These are phyloP conservation scores for Pseudocercospora vitis DNA, from an alignment of 2,329 filamentous ascomycete genomes.

Conservation along the genomic window DNA sequence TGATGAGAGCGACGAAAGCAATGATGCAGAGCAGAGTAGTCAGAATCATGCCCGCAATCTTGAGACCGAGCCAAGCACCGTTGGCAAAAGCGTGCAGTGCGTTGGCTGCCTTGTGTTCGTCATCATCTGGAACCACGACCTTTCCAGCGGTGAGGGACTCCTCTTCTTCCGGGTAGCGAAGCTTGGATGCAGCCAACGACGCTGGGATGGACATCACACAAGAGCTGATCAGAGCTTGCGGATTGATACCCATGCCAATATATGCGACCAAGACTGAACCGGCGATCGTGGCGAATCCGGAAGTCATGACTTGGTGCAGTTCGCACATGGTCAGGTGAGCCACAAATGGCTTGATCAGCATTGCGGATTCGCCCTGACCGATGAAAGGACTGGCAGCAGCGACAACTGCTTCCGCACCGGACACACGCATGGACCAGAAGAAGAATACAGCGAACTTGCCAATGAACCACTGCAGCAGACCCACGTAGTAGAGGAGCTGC, in stretches of 20 bases:
- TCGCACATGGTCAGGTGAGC: constrained; percentile 82
- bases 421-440: constrained; percentile 85
- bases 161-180: constrained; percentile 85
- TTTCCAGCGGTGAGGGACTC: constrained; percentile 80
- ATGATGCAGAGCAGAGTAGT: constrained; percentile 81
- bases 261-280: constrained; percentile 85
- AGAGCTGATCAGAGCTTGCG: constrained; percentile 81
- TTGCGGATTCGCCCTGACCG: constrained; percentile 89
- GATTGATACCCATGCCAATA: constrained; percentile 77
- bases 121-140: constrained; percentile 74
- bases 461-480: constrained; percentile 85
- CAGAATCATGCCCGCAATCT: constrained; percentile 81
- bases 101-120: constrained; percentile 74
- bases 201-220: constrained; percentile 96
- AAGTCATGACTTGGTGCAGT: constrained; percentile 89
- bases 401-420: constrained; percentile 89
- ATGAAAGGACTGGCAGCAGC: constrained; percentile 92
- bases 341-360: constrained; percentile 87
- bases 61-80: constrained; percentile 81
- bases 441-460: constrained; percentile 85
- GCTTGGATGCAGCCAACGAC: constrained; percentile 82
- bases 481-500: constrained; percentile 78
- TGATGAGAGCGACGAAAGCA: constrained; percentile 69
- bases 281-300: constrained; percentile 88
- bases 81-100: constrained; percentile 81